Conservation (phyloP, 208 protist species). For the Crithidia thermophila region DNA sequence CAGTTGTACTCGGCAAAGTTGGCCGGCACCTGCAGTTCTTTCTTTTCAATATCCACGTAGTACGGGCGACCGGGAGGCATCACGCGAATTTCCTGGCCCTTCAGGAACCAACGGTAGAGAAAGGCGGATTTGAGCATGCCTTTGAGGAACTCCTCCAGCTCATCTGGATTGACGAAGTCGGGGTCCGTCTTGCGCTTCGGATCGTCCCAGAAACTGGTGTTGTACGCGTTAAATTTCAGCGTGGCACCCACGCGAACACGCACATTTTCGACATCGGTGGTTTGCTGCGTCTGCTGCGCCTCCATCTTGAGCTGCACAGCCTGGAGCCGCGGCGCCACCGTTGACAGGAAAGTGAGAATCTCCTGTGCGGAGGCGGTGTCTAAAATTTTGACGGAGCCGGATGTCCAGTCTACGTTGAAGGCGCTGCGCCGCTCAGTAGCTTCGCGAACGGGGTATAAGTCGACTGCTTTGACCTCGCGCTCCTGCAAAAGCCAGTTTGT, state of each 20-base stretch:
- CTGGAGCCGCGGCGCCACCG: conserved; percentile 87
- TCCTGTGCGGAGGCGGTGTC: conserved; percentile 90
- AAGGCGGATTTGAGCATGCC: conserved; percentile 68
- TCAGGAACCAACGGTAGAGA: conserved; percentile 86
- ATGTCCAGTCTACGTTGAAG: conserved; percentile 87
- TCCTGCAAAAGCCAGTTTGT: conserved; percentile 85
- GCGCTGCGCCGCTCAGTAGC: conserved; percentile 38
- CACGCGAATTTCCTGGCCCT: conserved; percentile 77
- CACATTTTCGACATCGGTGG: conserved; percentile 71
- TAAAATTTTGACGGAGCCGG: conserved; percentile 83
- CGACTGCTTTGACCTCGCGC: conserved; percentile 59
- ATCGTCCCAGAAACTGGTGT: conserved; percentile 89
- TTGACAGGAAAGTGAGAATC: conserved; percentile 85
- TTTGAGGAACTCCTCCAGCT: conserved; percentile 73
- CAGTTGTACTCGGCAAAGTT: conserved; percentile 92
- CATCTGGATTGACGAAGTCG: conserved; percentile 79
- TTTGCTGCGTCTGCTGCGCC: conserved; percentile 73
- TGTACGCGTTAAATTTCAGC: conserved; percentile 80
- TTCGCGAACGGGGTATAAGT: conserved; percentile 42
- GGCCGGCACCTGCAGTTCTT: conserved; percentile 77
- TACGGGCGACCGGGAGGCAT: conserved; percentile 72
- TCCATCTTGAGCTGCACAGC: conserved; percentile 88
- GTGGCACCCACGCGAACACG: conserved; percentile 70
- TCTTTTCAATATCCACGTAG: conserved; percentile 71
- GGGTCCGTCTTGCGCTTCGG: conserved; percentile 51